These are phyloP conservation scores for Arabidopsis suecica DNA, from an alignment of 345 rosid genomes.

Conservation along the genomic window DNA sequence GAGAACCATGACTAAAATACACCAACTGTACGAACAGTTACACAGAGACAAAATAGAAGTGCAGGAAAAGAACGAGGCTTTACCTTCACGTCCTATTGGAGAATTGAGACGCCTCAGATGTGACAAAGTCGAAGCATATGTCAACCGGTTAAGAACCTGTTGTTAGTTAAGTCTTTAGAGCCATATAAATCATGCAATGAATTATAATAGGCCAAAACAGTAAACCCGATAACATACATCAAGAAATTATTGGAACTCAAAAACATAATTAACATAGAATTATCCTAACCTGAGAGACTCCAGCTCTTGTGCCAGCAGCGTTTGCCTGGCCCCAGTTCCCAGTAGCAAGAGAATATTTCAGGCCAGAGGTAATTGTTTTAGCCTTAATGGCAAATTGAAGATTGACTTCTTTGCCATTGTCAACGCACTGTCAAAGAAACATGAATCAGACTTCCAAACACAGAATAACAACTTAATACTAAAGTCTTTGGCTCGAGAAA, in stretches of 20 bases:
- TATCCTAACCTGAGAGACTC: slow-evolving; percentile 90
- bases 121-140: slow-evolving; percentile 94
- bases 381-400: slow-evolving; percentile 97
- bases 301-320: slow-evolving; percentile 99
- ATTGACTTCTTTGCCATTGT: slow-evolving; percentile 95
- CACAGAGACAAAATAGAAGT: slow-evolving; percentile 4
- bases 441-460: slow-evolving; percentile 34
- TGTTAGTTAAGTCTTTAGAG: slow-evolving; percentile 19
- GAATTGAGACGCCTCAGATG: slow-evolving; percentile 97
- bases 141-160: slow-evolving; percentile 93
- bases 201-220: slow-evolving; percentile 7
- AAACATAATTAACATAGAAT: slow-evolving; percentile 6
- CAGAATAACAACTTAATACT: slow-evolving; percentile 27
- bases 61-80: slow-evolving; percentile 33
- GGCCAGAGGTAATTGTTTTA: slow-evolving; percentile 96
- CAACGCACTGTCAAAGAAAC: slow-evolving; percentile 69
- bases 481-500: slow-evolving; percentile 1
- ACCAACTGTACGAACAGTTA: slow-evolving; percentile 18
- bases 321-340: slow-evolving; percentile 99
- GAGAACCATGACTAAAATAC: slow-evolving; percentile 1
- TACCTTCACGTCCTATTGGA: slow-evolving; percentile 99
- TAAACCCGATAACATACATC: slow-evolving; percentile 26
- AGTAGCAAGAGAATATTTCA: slow-evolving; percentile 96
- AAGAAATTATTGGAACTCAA: neutral
- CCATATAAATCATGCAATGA: slow-evolving; percentile 10